Evolutionary conservation across 192 early-diverging fungal species (phyloP).

Genomic region (Dissophora ornata): DNA sequence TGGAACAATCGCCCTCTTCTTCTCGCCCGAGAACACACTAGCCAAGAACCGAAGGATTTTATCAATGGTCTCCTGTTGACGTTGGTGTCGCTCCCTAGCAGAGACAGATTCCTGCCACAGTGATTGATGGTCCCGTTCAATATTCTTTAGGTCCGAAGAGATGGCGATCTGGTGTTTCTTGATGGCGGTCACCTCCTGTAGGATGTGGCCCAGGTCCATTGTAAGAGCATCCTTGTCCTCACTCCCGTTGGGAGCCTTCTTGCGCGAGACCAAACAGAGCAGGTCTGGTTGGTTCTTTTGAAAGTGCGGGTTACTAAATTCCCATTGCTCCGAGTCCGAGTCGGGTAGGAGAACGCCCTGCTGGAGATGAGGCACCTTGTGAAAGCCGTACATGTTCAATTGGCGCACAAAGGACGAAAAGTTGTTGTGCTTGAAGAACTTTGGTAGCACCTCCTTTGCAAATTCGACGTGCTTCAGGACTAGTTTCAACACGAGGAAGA

Average conservation of each 20-base stretch:
- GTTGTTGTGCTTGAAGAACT: conserved; percentile 93
- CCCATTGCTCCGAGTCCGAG: conserved; percentile 84
- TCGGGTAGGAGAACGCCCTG: conserved; percentile 88
- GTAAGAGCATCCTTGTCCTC: conserved; percentile 57
- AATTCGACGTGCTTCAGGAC: conserved; percentile 81
- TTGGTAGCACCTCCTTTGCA: conserved; percentile 83
- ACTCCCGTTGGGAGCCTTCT: conserved; percentile 68
- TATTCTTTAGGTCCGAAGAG: conserved; percentile 83
- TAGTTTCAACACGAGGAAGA: conserved; percentile 6
- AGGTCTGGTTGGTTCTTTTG: conserved; percentile 90
- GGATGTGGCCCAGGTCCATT: conserved; percentile 62
- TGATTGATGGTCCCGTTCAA: conserved; percentile 89
- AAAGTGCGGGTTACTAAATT: conserved; percentile 93
- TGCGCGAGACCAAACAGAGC: conserved; percentile 87
- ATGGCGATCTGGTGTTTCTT: conserved; percentile 93
- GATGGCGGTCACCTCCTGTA: conserved; percentile 87
- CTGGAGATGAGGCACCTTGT: conserved; percentile 94
- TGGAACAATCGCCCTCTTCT: conserved; percentile 61
- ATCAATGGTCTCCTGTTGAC: conserved; percentile 93
- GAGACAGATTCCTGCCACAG: conserved; percentile 87
- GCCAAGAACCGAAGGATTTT: conserved; percentile 94
- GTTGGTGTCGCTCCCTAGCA: conserved; percentile 80
- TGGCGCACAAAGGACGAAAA: conserved; percentile 93
- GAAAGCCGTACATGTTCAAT: conserved; percentile 97
- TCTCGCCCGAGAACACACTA: conserved; percentile 78